Evolutionary conservation across 257 asterid species (phyloP), one percentile per base, ranked within the genome.

Genomic region (Asclepias syriaca): DNA sequence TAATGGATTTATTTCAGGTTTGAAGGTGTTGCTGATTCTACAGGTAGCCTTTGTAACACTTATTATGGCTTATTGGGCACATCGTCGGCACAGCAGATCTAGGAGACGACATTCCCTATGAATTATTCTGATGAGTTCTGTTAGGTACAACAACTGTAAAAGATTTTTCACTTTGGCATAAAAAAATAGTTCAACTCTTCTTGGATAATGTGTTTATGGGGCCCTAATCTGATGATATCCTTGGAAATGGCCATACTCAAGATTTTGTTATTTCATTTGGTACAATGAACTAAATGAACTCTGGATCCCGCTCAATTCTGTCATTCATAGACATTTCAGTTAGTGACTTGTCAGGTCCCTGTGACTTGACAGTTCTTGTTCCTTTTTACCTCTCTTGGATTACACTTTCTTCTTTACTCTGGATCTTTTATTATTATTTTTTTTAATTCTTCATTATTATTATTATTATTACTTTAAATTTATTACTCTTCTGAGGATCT

Each of bases 1-100:
- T 66, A 39, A 11, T 80, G 37, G 51, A 66, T 53, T 76, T 49
- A 64, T 79, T 84, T 74, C 89, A 90, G 96, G 96, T 75, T 76
- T 90, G 81, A 88, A 87, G 90, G 79, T 77, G 53, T 68, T 88
- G 71, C 77, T 84, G 72, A 77, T 80, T 74, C 79, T 90, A 82
- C 92, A 92, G 77, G 85, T 81, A 19, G 80, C 70, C 65, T 21
- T 85, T 79, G 78, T 85, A 71, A 66, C 85, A 70, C 18, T 78
- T 73, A 60, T 83, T 64, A 43, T 87, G 74, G 85, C 76, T 70
- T 78, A 72, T 48, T 71, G 83, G 68, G 76, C 77, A 53, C 71
- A 74, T 64, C 80, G 78, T 54, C 71, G 85, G 43, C 85, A 81
- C 39, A 46, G 56, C 68, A 90, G 83, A 79, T 78, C 78, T 15